These are phyloP conservation scores for Gymnopilus dilepis DNA, from an alignment of 768 basidiomycete genomes.

Conservation along the genomic window DNA sequence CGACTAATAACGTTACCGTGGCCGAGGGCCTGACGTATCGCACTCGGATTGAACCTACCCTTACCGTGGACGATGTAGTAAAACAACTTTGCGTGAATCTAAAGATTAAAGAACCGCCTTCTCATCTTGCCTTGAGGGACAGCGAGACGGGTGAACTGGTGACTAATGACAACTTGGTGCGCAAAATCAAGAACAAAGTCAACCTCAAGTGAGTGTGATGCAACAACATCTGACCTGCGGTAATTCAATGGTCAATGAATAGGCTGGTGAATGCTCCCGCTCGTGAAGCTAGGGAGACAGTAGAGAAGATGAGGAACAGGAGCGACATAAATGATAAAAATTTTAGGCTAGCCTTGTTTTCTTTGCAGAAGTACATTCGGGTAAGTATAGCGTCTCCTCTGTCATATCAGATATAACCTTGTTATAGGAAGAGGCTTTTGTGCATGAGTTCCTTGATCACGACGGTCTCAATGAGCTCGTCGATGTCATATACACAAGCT, in stretches of 20 bases:
- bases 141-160: conserved; percentile 80
- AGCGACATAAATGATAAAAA: conserved; percentile 52
- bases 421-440: conserved; percentile 81
- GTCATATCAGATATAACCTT: not conserved
- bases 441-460: conserved; percentile 74
- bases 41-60: conserved; percentile 83
- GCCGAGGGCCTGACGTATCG: conserved; percentile 77
- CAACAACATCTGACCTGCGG: not conserved
- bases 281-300: conserved; percentile 79
- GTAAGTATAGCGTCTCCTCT: conserved; percentile 42
- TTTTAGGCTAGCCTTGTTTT: conserved; percentile 73
- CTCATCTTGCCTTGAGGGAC: conserved; percentile 79
- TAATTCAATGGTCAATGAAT: conserved; percentile 13
- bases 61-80: conserved; percentile 85
- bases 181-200: conserved; percentile 78
- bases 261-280: conserved; percentile 83
- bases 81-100: conserved; percentile 83
- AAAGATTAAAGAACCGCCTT: conserved; percentile 75
- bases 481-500: conserved; percentile 63
- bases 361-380: conserved; percentile 79
- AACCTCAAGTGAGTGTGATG: conserved; percentile 72
- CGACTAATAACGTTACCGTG: conserved; percentile 85
- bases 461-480: conserved; percentile 77
- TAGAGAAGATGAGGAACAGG: conserved; percentile 65
- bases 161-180: conserved; percentile 84